phyloP scores from a whole-genome alignment of 2,329 filamentous ascomycete genomes.

The Exophiala sp. region DNA sequence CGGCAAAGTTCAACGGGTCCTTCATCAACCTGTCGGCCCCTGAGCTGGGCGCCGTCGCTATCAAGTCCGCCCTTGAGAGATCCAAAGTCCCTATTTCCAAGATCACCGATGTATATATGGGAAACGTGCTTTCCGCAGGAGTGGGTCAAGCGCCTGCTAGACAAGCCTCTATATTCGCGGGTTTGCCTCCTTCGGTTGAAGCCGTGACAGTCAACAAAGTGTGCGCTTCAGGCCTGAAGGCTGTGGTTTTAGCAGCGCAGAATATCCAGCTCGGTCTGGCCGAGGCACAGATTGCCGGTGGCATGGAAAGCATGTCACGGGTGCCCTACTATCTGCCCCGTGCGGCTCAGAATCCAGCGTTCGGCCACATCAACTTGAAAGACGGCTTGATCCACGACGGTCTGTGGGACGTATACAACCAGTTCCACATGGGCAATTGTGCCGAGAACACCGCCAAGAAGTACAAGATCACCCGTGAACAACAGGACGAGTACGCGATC shows the following conservation, averaged over 20 bases:
- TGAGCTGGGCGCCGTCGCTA: constrained; percentile 82
- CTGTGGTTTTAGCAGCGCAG: constrained; percentile 81
- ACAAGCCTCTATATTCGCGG: constrained; percentile 84
- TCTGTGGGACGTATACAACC: constrained; percentile 90
- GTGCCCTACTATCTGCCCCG: constrained; percentile 87
- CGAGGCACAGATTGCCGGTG: constrained; percentile 84
- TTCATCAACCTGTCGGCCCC: constrained; percentile 77
- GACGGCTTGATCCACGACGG: constrained; percentile 94
- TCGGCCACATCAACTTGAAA: constrained; percentile 80
- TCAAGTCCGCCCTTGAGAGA: constrained; percentile 83
- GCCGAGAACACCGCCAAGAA: constrained; percentile 93
- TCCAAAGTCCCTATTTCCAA: constrained; percentile 73
- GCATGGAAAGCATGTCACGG: constrained; percentile 96
- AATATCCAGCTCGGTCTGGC: constrained; percentile 89
- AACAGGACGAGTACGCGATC: constrained; percentile 88
- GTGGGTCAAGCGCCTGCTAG: constrained; percentile 87
- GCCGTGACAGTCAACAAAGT: constrained; percentile 96
- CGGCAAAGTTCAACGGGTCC: constrained; percentile 88
- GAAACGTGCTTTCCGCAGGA: constrained; percentile 79
- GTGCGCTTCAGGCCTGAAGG: constrained; percentile 90
- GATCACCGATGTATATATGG: constrained; percentile 94
- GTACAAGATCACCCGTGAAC: constrained; percentile 68
- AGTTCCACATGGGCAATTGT: constrained; percentile 97
- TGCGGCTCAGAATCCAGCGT: constrained; percentile 72
- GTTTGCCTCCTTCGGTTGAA: constrained; percentile 73